phyloP scores from a whole-genome alignment of 768 basidiomycete species.

The Mycena amicta region DNA sequence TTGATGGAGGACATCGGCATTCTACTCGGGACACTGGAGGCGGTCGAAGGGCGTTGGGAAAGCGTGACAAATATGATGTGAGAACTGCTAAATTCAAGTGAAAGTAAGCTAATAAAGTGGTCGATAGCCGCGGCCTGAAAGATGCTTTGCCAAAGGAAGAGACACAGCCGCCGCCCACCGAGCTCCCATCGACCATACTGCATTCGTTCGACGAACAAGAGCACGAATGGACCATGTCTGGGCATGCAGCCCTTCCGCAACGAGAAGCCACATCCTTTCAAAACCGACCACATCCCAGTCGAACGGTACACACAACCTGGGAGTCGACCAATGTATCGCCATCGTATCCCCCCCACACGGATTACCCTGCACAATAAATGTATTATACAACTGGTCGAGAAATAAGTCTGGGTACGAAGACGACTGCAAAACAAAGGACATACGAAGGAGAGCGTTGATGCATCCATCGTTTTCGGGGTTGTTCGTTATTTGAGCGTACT shows the following conservation, averaged over 20 bases:
- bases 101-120: no score
- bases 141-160: slow-evolving; percentile 20
- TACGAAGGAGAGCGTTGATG: slow-evolving; percentile 91
- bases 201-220: background rate
- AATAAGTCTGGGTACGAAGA: background rate
- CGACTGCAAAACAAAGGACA: slow-evolving; percentile 33
- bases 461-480: slow-evolving; percentile 97
- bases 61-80: slow-evolving; percentile 35
- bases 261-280: no score
- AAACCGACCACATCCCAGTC: no score
- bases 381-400: slow-evolving; percentile 20
- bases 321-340: no score
- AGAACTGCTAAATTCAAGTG: no score
- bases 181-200: background rate
- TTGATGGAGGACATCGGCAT: slow-evolving; percentile 40
- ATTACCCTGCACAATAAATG: background rate
- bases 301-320: background rate
- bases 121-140: slow-evolving; percentile 5
- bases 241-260: no score
- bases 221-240: background rate
- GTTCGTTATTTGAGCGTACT: slow-evolving; percentile 93
- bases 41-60: slow-evolving; percentile 37
- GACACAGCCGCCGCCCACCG: slow-evolving; percentile 5
- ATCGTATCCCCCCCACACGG: no score
- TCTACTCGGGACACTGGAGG: slow-evolving; percentile 49